phyloP scores from a whole-genome alignment of 768 basidiomycete genomes.

The Tulasnella sp. region DNA sequence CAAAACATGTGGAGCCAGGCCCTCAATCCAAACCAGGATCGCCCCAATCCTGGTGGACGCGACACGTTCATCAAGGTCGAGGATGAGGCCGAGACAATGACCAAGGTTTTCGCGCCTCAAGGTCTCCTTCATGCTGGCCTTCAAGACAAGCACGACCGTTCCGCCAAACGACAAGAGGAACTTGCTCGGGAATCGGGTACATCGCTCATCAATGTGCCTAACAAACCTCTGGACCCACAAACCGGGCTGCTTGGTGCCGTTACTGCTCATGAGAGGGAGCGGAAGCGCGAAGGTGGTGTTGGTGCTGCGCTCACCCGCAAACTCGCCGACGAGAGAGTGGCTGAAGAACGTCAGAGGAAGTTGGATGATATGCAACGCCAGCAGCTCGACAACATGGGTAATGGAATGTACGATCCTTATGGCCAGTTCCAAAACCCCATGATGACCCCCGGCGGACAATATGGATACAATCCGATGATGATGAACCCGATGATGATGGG shows the following conservation, averaged over 20 bases:
- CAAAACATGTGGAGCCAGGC: conserved; percentile 87
- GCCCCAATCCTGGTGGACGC: conserved; percentile 39
- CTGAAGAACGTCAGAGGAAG: conserved; percentile 89
- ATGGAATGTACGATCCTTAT: conserved; percentile 53
- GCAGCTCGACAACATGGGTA: conserved; percentile 69
- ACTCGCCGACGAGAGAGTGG: conserved; percentile 85
- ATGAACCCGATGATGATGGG: conserved; percentile 31
- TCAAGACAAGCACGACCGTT: conserved; percentile 92
- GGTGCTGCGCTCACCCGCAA: conserved; percentile 93
- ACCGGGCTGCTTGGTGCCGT: conserved; percentile 94
- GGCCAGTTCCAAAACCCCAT: conserved; percentile 25
- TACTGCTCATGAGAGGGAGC: conserved; percentile 89
- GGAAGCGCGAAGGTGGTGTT: conserved; percentile 91
- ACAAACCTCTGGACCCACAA: conserved; percentile 91
- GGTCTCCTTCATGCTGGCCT: conserved; percentile 92
- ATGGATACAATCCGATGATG: conserved; percentile 25
- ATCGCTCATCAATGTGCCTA: conserved; percentile 91
- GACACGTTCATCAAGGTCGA: conserved; percentile 63
- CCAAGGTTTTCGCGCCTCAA: conserved; percentile 91
- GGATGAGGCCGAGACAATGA: conserved; percentile 73
- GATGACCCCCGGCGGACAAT: conserved; percentile 24
- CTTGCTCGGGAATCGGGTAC: conserved; percentile 86
- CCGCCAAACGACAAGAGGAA: conserved; percentile 93
- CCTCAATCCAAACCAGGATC: conserved; percentile 61
- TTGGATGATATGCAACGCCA: conserved; percentile 86